phyloP scores from a whole-genome alignment of 257 asterid species.

The Echites panduratus region DNA sequence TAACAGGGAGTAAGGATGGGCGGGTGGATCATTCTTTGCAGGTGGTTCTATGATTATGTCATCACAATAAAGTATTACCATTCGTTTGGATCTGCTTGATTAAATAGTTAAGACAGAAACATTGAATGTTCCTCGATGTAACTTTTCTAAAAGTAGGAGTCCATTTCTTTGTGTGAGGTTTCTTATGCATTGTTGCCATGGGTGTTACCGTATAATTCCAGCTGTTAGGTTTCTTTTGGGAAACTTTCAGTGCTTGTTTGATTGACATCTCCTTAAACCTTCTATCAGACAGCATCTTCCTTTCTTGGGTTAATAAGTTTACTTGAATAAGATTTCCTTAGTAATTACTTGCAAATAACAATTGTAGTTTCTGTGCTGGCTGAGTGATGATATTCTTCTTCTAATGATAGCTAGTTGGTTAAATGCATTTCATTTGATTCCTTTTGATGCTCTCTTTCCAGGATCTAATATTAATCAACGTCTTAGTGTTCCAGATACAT shows the following conservation, averaged over 20 bases:
- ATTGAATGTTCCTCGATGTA: neutral
- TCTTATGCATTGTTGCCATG: neutral
- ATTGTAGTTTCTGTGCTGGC: neutral
- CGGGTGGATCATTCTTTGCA: constrained; percentile 86
- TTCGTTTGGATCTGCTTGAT: constrained; percentile 7
- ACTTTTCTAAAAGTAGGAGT: neutral
- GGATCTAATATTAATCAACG: neutral
- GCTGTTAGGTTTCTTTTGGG: neutral
- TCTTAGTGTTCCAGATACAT: neutral
- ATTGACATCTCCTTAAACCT: neutral
- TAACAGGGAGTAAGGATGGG: constrained; percentile 69
- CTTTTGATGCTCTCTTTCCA: neutral
- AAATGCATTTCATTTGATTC: neutral
- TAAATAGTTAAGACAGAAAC: neutral
- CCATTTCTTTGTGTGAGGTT: neutral
- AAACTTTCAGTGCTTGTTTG: neutral
- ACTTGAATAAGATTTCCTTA: neutral
- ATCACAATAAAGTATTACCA: neutral
- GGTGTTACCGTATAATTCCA: neutral
- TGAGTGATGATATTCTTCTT: neutral
- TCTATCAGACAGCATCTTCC: neutral
- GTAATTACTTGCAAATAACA: neutral
- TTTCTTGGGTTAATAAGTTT: neutral
- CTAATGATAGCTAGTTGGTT: neutral
- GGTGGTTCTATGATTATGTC: constrained; percentile 10